phyloP scores from a whole-genome alignment of 306 rosid genomes.

The Erythrophleum fordii region DNA sequence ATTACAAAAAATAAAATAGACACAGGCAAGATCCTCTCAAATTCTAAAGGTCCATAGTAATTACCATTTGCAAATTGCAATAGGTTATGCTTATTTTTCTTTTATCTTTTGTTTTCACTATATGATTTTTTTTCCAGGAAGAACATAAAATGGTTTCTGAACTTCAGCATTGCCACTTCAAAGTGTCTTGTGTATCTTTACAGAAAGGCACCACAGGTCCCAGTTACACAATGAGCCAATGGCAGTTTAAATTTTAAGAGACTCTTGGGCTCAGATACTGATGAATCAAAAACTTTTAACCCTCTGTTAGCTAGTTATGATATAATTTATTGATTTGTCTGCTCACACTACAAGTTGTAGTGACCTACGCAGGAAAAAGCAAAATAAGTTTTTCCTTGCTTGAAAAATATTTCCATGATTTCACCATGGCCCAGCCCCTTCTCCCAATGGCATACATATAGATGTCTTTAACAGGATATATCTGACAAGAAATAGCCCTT shows the following conservation, averaged over 20 bases:
- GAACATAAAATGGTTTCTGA: slow-evolving; percentile 16
- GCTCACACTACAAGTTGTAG: slow-evolving; percentile 24
- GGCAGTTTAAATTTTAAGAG: not conserved
- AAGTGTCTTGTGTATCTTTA: not conserved
- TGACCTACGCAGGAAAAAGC: slow-evolving; percentile 5
- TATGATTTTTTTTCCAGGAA: not conserved
- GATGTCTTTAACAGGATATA: slow-evolving; percentile 17
- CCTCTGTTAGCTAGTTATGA: slow-evolving; percentile 11
- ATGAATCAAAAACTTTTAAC: not conserved
- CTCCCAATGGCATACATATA: slow-evolving; percentile 10
- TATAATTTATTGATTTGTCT: slow-evolving; percentile 32
- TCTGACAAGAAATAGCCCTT: slow-evolving; percentile 11
- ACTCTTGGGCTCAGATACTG: not conserved
- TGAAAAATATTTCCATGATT: slow-evolving; percentile 15
- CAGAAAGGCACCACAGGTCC: too few species aligned
- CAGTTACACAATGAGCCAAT: slow-evolving; percentile 13
- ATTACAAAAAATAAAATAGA: slow-evolving; percentile 27
- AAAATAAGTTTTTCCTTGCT: slow-evolving; percentile 27
- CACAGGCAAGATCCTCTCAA: slow-evolving; percentile 17
- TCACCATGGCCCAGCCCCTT: slow-evolving; percentile 13
- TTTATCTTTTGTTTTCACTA: not conserved
- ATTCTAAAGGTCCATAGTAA: slow-evolving; percentile 17
- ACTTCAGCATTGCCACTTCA: not conserved
- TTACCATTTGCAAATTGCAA: slow-evolving; percentile 9
- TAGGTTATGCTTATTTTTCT: slow-evolving; percentile 6